Evolutionary conservation across 2,329 filamentous ascomycete species (phyloP).

Genomic region (Aspergillus sp.): DNA sequence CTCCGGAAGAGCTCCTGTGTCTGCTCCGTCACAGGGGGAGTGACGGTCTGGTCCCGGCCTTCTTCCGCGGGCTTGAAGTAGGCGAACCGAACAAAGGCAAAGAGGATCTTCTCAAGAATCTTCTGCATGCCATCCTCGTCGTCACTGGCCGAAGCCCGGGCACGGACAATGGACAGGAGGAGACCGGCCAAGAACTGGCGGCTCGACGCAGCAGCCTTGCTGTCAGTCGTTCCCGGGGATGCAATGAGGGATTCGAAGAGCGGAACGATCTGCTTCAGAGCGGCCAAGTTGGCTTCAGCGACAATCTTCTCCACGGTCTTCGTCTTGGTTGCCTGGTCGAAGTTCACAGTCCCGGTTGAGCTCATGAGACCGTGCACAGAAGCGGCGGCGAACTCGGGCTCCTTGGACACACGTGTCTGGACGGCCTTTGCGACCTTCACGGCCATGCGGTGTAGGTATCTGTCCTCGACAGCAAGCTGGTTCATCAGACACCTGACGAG

Average conservation of each 20-base stretch:
- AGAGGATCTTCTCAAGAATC: conserved; percentile 48
- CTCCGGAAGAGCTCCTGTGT: conserved; percentile 56
- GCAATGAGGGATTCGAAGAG: conserved; percentile 51
- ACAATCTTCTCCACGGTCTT: conserved; percentile 80
- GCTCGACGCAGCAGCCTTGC: conserved; percentile 47
- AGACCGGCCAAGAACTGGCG: conserved; percentile 55
- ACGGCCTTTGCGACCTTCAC: conserved; percentile 73
- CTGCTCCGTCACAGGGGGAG: conserved; percentile 49
- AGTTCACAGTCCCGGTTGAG: conserved; percentile 70
- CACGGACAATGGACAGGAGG: conserved; percentile 53
- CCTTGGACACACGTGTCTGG: conserved; percentile 62
- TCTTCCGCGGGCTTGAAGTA: conserved; percentile 49
- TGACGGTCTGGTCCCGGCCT: conserved; percentile 29
- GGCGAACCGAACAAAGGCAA: conserved; percentile 50
- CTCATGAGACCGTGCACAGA: conserved; percentile 70
- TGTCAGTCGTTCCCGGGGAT: conserved; percentile 48
- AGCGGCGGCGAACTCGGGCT: conserved; percentile 60
- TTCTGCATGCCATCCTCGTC: conserved; percentile 40
- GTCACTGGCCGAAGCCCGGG: conserved; percentile 35
- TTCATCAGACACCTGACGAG: conserved; percentile 80
- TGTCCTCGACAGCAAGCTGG: conserved; percentile 73
- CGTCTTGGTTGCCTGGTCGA: conserved; percentile 82
- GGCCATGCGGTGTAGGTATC: conserved; percentile 78
- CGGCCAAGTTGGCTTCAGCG: conserved; percentile 56
- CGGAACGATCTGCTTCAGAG: conserved; percentile 57